phyloP scores from a whole-genome alignment of 768 basidiomycete species.

The Mrakia gelida region DNA sequence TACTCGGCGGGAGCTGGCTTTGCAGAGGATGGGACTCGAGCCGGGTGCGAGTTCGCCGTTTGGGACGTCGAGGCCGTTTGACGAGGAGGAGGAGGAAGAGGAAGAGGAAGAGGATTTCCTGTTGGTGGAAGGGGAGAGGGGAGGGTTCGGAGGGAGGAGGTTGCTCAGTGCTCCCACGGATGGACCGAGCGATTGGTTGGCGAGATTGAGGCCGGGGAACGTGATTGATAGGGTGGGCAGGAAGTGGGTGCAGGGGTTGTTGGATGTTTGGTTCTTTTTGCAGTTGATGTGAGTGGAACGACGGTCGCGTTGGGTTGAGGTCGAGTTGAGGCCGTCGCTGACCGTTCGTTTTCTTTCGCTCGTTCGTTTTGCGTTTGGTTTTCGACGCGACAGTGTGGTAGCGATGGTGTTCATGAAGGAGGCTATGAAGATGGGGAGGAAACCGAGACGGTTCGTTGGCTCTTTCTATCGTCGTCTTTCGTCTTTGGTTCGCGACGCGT shows the following conservation, averaged over 20 bases:
- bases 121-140: slow-evolving; percentile 15
- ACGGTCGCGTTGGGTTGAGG: no score
- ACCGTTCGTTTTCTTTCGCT: not conserved
- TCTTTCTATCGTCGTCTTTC: not conserved
- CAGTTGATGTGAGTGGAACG: slow-evolving; percentile 68
- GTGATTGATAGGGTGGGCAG: slow-evolving; percentile 28
- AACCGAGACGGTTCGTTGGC: not conserved
- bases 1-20: slow-evolving; percentile 23
- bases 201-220: slow-evolving; percentile 32
- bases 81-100: slow-evolving; percentile 6
- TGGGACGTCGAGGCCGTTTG: not conserved
- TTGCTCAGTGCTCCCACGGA: slow-evolving; percentile 23
- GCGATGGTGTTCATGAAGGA: slow-evolving; percentile 5
- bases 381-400: not conserved
- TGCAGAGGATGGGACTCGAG: not conserved
- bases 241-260: slow-evolving; percentile 46
- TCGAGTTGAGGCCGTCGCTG: slow-evolving; percentile 59
- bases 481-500: no score
- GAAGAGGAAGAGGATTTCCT: slow-evolving; percentile 21
- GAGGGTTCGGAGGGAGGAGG: slow-evolving; percentile 3
- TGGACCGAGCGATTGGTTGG: slow-evolving; percentile 22
- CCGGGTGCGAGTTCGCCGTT: not conserved
- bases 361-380: not conserved
- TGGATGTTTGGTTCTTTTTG: slow-evolving; percentile 79
- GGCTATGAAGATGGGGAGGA: slow-evolving; percentile 13